Base-by-base conservation (phyloP, 345 rosid species). In the Zanthoxylum bungeanum region DNA sequence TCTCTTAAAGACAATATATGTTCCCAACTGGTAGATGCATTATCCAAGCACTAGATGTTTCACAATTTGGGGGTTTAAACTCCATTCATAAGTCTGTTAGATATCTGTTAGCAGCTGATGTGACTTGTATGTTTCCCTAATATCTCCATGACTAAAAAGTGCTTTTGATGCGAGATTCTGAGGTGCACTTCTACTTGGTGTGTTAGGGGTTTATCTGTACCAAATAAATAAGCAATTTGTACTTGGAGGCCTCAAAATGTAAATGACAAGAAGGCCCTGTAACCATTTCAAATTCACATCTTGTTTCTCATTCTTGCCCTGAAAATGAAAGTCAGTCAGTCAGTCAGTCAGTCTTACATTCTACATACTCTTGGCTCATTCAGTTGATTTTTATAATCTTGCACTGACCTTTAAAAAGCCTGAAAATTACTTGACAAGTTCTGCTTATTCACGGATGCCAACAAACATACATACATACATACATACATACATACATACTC, bases 261-360 rank as follows among this genome's bases (percentile, higher is more conserved):
- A 57, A 28, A 17, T 16, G 36, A 40, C 25, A 14, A 62, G 4
- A n/a, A 24, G 31, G 34, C 31, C 98, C 96, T 94, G 97, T 72
- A 94, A 77, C 80, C 86, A 92, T 28, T 59, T 80, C 46, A 80
- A 21, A 57, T 92, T 92, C 42, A 92, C 97, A 7, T 86, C 89
- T 66, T 76, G 86, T 33, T 89, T 89, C 52, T 92, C 95, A 70
- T 74, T 89, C 90, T 88, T 94, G 3, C 67, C 79, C 91, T 90
- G 79, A 66, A 66, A 75, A 8, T 27, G 37, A 27, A 50, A 75
- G 1, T 59, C n/a, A 14, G 49, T 44, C 2, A 60, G 22, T 27
- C 49, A 72, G 37, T n/a, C 19, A 22, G 37, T 19, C 7, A 28
- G 22, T 40, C 36, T 16, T 10, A n/a, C n/a, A n/a, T n/a, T n/a